phyloP scores from a whole-genome alignment of 2,329 filamentous ascomycete genomes.

The Aspergillus sp. region DNA sequence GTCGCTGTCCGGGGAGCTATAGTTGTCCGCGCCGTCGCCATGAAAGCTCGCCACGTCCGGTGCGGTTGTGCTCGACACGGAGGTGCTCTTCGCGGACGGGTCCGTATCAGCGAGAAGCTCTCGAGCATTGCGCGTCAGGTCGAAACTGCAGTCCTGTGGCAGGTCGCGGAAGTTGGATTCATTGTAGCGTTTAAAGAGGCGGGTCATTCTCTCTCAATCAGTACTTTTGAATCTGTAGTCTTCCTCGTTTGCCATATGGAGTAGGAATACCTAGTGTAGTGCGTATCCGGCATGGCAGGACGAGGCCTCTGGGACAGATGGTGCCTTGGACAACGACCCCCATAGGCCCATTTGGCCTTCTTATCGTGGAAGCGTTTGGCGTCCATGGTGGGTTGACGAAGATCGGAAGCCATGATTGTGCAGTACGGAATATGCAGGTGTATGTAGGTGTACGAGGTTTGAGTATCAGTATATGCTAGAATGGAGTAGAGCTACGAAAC shows the following conservation, averaged over 20 bases:
- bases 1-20: too few relatives aligned
- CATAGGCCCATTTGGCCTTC: constrained; percentile 34
- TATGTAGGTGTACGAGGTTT: background rate
- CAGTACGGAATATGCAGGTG: background rate
- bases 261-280: background rate
- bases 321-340: constrained; percentile 15
- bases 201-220: background rate
- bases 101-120: constrained; percentile 22
- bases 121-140: constrained; percentile 25
- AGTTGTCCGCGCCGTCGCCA: too few relatives aligned
- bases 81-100: constrained; percentile 12
- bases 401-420: constrained; percentile 23
- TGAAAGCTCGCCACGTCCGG: too few relatives aligned
- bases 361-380: constrained; percentile 34
- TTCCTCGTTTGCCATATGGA: background rate
- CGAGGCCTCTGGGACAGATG: background rate
- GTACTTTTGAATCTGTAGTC: too few relatives aligned
- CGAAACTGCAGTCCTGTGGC: constrained; percentile 11
- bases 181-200: constrained; percentile 4
- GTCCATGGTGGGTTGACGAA: constrained; percentile 46
- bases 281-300: constrained; percentile 5
- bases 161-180: constrained; percentile 12
- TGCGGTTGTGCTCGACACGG: too few relatives aligned
- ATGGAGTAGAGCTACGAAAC: too few relatives aligned
- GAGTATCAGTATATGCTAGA: background rate